phyloP scores from a whole-genome alignment of 768 basidiomycete species.

The Coprinopsis strossmayeri region DNA sequence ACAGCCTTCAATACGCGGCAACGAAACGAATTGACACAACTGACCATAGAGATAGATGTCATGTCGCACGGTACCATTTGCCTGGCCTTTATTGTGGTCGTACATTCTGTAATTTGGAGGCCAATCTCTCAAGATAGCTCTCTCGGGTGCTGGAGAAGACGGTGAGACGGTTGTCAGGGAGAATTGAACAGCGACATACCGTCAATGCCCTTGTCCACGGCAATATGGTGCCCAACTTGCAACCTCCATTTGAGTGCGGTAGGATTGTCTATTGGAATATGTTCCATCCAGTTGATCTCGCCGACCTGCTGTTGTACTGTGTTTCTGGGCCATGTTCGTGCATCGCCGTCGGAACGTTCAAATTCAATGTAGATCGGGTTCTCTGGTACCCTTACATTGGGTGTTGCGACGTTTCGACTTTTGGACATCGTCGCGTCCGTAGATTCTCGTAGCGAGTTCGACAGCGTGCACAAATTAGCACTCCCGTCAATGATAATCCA shows the following conservation, averaged over 20 bases:
- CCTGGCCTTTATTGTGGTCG: conserved; percentile 68
- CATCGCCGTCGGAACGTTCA: conserved; percentile 52
- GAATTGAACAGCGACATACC: conserved; percentile 22
- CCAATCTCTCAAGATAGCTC: conserved; percentile 58
- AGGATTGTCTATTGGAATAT: conserved; percentile 42
- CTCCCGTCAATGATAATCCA: not conserved
- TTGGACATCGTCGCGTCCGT: not conserved
- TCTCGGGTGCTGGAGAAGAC: conserved; percentile 32
- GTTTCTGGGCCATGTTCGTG: conserved; percentile 48
- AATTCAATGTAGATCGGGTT: conserved; percentile 57
- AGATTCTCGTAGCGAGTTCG: not conserved
- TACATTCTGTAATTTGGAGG: conserved; percentile 66
- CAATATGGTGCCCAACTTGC: conserved; percentile 33
- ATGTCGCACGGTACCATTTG: conserved; percentile 42
- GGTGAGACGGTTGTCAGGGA: not conserved
- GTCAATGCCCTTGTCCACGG: conserved; percentile 38
- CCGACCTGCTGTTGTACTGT: conserved; percentile 50
- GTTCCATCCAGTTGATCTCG: conserved; percentile 67
- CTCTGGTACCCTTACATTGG: conserved; percentile 23
- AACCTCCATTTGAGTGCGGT: conserved; percentile 55
- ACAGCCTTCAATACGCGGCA: conserved; percentile 2
- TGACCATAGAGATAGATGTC: conserved; percentile 77
- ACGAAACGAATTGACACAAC: not conserved
- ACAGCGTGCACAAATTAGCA: not conserved
- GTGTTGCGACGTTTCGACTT: not conserved